Evolutionary conservation across 768 basidiomycete species (phyloP).

Genomic region (Wakefieldia striispora): DNA sequence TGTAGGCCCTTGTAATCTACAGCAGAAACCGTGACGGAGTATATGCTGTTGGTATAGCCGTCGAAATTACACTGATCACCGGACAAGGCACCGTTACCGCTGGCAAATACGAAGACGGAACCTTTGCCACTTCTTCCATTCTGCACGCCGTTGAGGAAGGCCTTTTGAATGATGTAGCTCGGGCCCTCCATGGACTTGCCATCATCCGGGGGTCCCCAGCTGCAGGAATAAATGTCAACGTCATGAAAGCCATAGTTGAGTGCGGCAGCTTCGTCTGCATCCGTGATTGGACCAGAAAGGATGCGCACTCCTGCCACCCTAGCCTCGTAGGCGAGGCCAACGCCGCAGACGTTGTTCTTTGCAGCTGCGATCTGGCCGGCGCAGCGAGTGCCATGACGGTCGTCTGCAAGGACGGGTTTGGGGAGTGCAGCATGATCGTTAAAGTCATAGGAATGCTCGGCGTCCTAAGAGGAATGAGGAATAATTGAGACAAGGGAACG

Average conservation of each 20-base stretch:
- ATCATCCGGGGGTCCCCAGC: conserved; percentile 98
- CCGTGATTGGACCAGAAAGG: conserved; percentile 90
- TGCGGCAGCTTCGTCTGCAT: conserved; percentile 92
- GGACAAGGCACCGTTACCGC: conserved; percentile 88
- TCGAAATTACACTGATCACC: conserved; percentile 99
- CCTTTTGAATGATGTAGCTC: conserved; percentile 85
- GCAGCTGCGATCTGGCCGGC: conserved; percentile 94
- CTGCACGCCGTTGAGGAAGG: conserved; percentile 90
- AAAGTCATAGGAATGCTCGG: conserved; percentile 89
- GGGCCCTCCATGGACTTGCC: conserved; percentile 95
- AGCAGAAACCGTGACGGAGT: conserved; percentile 94
- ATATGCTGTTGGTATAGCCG: conserved; percentile 98
- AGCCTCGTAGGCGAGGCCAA: conserved; percentile 90
- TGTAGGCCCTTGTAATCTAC: conserved; percentile 91
- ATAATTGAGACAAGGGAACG: background rate
- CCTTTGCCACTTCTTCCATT: conserved; percentile 89
- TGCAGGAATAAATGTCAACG: conserved; percentile 89
- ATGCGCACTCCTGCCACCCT: conserved; percentile 95
- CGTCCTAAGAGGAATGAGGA: conserved; percentile 51
- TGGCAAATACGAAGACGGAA: conserved; percentile 94
- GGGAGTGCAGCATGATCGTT: conserved; percentile 91
- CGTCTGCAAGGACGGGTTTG: conserved; percentile 82
- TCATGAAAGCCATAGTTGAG: conserved; percentile 93
- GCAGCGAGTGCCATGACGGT: conserved; percentile 97
- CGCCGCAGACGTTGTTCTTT: conserved; percentile 90